phyloP scores from a whole-genome alignment of 169 alveolate genomes.

The Cryptosporidium viatorum region DNA sequence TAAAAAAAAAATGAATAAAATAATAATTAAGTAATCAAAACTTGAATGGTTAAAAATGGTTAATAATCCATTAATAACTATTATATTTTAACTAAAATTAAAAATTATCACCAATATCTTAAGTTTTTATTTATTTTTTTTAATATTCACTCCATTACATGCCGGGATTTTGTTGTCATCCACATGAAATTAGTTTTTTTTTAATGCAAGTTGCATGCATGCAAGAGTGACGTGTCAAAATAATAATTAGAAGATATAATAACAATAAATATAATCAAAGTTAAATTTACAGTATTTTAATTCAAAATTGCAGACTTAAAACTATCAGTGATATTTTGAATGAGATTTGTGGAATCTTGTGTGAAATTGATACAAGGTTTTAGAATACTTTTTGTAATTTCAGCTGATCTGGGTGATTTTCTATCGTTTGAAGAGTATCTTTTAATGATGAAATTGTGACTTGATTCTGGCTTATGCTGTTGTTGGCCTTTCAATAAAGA shows the following conservation, averaged over 20 bases:
- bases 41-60: no score
- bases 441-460: not conserved
- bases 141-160: not conserved
- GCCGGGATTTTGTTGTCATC: not conserved
- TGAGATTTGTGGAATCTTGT: conserved; percentile 34
- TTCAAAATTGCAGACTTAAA: conserved; percentile 48
- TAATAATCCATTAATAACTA: no score
- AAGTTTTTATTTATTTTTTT: not conserved
- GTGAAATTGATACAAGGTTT: conserved; percentile 69
- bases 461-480: not conserved
- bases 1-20: no score
- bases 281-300: not conserved
- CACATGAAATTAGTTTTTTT: not conserved
- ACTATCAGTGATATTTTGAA: conserved; percentile 45
- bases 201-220: conserved; percentile 3
- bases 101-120: not conserved
- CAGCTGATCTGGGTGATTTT: conserved; percentile 54
- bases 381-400: conserved; percentile 21
- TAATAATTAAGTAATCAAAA: no score
- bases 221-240: conserved; percentile 13
- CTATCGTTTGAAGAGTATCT: conserved; percentile 16
- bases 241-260: not conserved
- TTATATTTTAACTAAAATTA: not conserved
- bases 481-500: not conserved
- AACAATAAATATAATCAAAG: not conserved